phyloP scores from a whole-genome alignment of 2,329 filamentous ascomycete species.

The Aureobasidium lini region DNA sequence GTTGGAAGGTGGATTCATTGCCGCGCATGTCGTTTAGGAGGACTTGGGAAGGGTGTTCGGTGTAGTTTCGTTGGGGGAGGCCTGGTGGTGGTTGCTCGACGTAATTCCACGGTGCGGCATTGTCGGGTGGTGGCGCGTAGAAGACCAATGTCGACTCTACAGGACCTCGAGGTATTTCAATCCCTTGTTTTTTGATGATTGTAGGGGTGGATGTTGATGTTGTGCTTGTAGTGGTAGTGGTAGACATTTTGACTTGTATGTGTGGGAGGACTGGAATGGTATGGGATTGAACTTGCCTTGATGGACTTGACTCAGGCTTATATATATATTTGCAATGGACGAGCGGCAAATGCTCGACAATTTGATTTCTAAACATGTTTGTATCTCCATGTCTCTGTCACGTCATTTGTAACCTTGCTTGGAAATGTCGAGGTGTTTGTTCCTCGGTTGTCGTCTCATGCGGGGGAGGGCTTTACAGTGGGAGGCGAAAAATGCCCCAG shows the following conservation, averaged over 20 bases:
- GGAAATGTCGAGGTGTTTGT: not conserved
- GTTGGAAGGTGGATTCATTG: constrained; percentile 55
- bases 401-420: not conserved
- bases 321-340: not conserved
- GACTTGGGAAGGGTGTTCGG: constrained; percentile 43
- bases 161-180: constrained; percentile 46
- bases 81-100: constrained; percentile 58
- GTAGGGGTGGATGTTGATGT: not conserved
- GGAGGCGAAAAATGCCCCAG: not conserved
- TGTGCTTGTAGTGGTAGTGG: not conserved
- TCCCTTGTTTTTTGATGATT: constrained; percentile 7
- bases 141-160: constrained; percentile 59
- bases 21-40: constrained; percentile 67
- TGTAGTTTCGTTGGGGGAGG: constrained; percentile 59
- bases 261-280: not conserved
- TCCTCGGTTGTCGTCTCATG: not conserved
- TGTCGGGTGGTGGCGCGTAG: constrained; percentile 54
- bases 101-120: constrained; percentile 48
- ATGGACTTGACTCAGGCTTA: not conserved
- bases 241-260: constrained; percentile 1
- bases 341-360: not conserved
- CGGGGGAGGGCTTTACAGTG: not conserved
- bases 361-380: constrained; percentile 9
- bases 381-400: not conserved
- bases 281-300: not conserved